Conservation (phyloP, 2,329 filamentous ascomycete species). For the Aspergillus sp. region DNA sequence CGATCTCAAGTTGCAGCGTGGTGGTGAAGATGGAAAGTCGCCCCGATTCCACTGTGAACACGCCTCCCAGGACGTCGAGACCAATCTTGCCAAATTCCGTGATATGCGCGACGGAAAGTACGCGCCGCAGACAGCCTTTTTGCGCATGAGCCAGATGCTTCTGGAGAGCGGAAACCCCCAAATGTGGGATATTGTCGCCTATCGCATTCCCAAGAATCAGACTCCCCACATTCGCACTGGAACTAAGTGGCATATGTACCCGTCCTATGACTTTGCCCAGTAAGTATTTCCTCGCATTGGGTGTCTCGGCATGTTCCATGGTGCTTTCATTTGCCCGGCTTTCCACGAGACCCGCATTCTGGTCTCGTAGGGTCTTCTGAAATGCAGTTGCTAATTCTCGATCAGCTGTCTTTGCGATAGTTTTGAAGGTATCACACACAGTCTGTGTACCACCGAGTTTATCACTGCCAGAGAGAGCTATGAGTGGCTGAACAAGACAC, state of each 20-base stretch:
- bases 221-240: conserved; percentile 59
- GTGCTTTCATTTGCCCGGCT: too few species aligned
- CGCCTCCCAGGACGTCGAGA: conserved; percentile 67
- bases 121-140: conserved; percentile 72
- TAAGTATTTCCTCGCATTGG: too few species aligned
- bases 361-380: conserved; percentile 2
- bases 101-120: conserved; percentile 92
- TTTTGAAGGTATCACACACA: conserved; percentile 88
- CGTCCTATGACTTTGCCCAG: conserved; percentile 67
- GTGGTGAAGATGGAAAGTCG: conserved; percentile 64
- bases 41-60: conserved; percentile 75
- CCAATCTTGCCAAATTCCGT: conserved; percentile 76
- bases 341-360: too few species aligned
- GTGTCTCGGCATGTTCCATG: too few species aligned
- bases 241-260: conserved; percentile 84
- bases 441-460: conserved; percentile 90
- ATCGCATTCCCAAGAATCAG: conserved; percentile 66
- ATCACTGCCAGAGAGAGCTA: conserved; percentile 80
- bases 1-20: conserved; percentile 82
- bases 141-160: conserved; percentile 90
- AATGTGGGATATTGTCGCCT: conserved; percentile 95
- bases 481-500: conserved; percentile 78
- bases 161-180: conserved; percentile 81
- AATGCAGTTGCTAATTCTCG: conserved; percentile 50
- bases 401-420: conserved; percentile 82